Conservation (phyloP, 257 asterid species). For the Nicotiana benthamiana region DNA sequence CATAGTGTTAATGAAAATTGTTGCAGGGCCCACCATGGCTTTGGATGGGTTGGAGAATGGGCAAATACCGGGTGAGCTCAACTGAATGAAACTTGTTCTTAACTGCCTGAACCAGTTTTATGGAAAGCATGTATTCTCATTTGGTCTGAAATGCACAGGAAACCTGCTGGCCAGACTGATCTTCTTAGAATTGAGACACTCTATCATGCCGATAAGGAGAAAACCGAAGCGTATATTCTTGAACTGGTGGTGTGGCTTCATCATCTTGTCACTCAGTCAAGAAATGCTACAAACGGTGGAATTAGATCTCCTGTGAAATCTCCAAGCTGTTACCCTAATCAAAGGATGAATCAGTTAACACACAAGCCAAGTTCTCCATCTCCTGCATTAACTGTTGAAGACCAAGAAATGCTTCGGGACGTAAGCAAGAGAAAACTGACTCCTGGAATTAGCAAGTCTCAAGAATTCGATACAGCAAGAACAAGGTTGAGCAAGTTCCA, state of each 20-base stretch:
- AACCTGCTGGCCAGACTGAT: slow-evolving; percentile 57
- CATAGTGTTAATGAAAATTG: background rate
- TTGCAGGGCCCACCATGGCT: slow-evolving; percentile 96
- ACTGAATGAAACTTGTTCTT: background rate
- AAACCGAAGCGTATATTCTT: slow-evolving; percentile 74
- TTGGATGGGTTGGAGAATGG: slow-evolving; percentile 99
- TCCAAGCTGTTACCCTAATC: slow-evolving; percentile 68
- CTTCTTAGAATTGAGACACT: slow-evolving; percentile 72
- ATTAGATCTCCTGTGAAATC: slow-evolving; percentile 66
- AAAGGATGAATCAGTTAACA: slow-evolving; percentile 38
- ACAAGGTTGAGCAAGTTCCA: slow-evolving; percentile 51
- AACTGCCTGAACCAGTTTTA: background rate
- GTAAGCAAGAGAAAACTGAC: slow-evolving; percentile 68
- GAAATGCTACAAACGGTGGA: slow-evolving; percentile 48
- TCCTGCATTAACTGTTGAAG: slow-evolving; percentile 58
- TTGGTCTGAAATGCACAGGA: slow-evolving; percentile 66
- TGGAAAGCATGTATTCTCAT: background rate
- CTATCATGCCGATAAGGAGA: slow-evolving; percentile 77
- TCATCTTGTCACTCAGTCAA: slow-evolving; percentile 61
- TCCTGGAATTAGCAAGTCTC: slow-evolving; percentile 91
- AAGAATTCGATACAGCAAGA: slow-evolving; percentile 61
- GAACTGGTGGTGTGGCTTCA: slow-evolving; percentile 83
- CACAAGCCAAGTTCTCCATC: slow-evolving; percentile 48
- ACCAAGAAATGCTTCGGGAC: slow-evolving; percentile 79
- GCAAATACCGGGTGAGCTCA: slow-evolving; percentile 73